Evolutionary conservation across 2,329 filamentous ascomycete genomes (phyloP), one percentile per base, ranked within the genome.

Genomic region (Blumeriella jaapii): DNA sequence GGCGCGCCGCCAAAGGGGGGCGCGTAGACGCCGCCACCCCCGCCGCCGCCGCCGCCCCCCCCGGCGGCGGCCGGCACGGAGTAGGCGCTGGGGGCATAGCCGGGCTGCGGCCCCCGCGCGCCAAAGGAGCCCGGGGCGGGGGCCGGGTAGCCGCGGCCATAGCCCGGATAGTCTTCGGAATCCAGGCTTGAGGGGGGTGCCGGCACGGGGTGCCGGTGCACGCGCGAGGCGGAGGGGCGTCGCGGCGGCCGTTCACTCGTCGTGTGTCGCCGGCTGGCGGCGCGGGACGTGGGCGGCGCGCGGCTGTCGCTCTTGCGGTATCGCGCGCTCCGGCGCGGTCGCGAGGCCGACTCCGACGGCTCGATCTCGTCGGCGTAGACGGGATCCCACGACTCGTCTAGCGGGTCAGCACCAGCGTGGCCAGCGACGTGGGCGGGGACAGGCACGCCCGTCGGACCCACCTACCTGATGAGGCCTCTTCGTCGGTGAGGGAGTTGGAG

Each of bases 131-230:
- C 40, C 42, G 55, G 36, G 44, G 55, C 52, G 31, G 52, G 52
- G 36, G 55, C 51, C 26, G 50, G 52, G 39, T 54, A 56, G 42
- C 50, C 49, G 29, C 41, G 58, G 59, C 61, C 67, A 63, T 59
- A 62, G 48, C 51, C 57, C 43, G 61, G 58, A 53, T 69, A 78
- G n/a, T 82, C 74, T 15, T 82, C 74, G 22, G 69, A 69, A 55
- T 81, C 78, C 62, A 71, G 65, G 55, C 69, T 81, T 62, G 73
- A 71, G 36, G 72, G 63, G 45, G 67, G 64, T 44, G 63, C 62
- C 46, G 69, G 68, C 48, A 58, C 57, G 40, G 59, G 39, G 56
- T 62, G 47, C 59, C 46, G 63, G 46, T 58, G 51, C 51, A 61
- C 45, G 53, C 62, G 42, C 55, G 56, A 38, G 56, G 60, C 42